A percentile compares a stretch with the other conserved stretches of the same genome.
Evolutionary conservation across 164 flowering plant genomes (phyloP).

Genomic region (Akebia trifoliata): DNA sequence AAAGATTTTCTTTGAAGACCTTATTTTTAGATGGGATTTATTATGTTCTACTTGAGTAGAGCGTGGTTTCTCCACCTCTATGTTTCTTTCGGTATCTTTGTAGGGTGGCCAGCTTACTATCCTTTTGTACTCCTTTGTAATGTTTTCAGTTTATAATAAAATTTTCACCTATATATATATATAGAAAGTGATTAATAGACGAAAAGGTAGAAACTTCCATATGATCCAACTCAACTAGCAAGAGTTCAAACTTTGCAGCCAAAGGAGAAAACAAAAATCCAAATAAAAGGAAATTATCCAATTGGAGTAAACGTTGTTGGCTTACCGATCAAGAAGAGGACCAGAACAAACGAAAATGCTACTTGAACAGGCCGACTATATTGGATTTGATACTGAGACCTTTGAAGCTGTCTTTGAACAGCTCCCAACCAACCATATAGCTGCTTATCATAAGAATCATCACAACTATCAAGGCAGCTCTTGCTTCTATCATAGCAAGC

Average conservation of each 20-base stretch:
- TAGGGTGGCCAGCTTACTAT: too few species aligned
- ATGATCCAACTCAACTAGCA: constrained; percentile 1
- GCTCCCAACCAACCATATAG: constrained; percentile 84
- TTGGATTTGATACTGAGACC: constrained; percentile 82
- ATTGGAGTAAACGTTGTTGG: neutral
- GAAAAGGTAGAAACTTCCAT: too few species aligned
- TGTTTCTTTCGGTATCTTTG: too few species aligned
- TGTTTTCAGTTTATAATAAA: too few species aligned
- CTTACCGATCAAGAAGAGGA: constrained; percentile 66
- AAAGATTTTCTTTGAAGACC: too few species aligned
- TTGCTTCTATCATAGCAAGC: constrained; percentile 61
- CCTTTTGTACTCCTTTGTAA: too few species aligned
- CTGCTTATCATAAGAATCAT: constrained; percentile 65
- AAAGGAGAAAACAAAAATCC: neutral
- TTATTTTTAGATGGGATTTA: too few species aligned
- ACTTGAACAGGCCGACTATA: constrained; percentile 61
- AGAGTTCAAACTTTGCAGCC: neutral
- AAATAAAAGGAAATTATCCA: neutral
- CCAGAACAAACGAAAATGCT: constrained; percentile 32
- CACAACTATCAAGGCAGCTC: constrained; percentile 63
- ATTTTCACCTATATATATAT: too few species aligned
- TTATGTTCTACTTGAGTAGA: too few species aligned
- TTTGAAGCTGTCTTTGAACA: constrained; percentile 70
- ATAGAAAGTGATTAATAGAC: too few species aligned
- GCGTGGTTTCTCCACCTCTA: too few species aligned